Conservation (phyloP, 129 eudicot genomes). For the Ambrosia artemisiifolia region DNA sequence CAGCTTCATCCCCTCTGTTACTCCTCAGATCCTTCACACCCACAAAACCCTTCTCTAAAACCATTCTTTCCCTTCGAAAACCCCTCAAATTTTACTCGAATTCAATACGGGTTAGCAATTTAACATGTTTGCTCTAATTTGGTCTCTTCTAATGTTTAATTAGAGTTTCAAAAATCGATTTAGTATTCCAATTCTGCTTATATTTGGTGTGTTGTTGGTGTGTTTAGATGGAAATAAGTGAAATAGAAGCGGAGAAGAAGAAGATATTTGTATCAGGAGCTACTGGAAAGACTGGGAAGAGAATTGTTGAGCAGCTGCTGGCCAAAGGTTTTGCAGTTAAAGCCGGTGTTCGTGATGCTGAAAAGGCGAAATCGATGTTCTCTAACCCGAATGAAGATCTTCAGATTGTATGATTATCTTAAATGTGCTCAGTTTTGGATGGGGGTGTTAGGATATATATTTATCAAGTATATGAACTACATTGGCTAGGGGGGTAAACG, state of each 20-base stretch:
- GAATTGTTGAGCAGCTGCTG: conserved; percentile 89
- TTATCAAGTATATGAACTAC: neutral
- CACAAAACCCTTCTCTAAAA: conserved; percentile 25
- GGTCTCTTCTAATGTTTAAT: neutral
- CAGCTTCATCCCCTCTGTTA: conserved; percentile 27
- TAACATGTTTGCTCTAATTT: neutral
- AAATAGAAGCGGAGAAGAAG: conserved; percentile 62
- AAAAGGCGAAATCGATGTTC: conserved; percentile 61
- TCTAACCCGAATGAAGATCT: conserved; percentile 51
- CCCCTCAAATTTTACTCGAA: conserved; percentile 33
- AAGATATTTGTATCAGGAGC: conserved; percentile 93
- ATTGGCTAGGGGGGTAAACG: too few relatives aligned
- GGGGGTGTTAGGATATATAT: neutral
- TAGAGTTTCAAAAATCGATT: too few relatives aligned
- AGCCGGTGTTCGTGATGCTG: conserved; percentile 84
- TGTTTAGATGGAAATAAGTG: conserved; percentile 56
- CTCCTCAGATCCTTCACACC: conserved; percentile 25
- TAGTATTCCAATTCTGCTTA: neutral
- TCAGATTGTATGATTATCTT: conserved; percentile 51
- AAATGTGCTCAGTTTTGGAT: neutral
- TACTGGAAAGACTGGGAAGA: conserved; percentile 86
- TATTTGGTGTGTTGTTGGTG: neutral
- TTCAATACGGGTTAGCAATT: conserved; percentile 41
- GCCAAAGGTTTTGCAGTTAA: conserved; percentile 91
- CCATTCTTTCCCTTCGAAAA: conserved; percentile 7